These are phyloP conservation scores for Penicillium sp. DNA, from an alignment of 2,329 filamentous ascomycete genomes.

Conservation along the genomic window DNA sequence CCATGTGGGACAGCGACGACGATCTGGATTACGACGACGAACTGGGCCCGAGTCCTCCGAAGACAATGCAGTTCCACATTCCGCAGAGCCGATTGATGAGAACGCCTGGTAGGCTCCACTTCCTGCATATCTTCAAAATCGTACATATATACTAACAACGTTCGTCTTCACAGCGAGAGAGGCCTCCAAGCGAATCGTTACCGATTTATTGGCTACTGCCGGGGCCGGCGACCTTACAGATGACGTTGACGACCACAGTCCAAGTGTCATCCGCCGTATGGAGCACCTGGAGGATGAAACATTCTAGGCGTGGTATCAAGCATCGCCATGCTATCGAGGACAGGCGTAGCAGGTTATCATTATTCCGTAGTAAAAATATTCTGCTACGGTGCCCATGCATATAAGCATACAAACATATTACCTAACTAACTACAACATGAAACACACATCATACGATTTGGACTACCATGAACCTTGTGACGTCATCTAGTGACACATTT, in stretches of 20 bases:
- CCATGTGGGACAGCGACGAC: slow-evolving; percentile 71
- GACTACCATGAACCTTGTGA: neutral
- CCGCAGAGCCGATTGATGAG: slow-evolving; percentile 51
- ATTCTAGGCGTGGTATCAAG: slow-evolving; percentile 32
- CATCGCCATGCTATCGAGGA: too few species aligned
- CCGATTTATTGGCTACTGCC: slow-evolving; percentile 48
- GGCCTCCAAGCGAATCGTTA: slow-evolving; percentile 51
- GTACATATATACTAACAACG: neutral
- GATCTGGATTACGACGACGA: slow-evolving; percentile 59
- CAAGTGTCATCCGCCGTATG: slow-evolving; percentile 46
- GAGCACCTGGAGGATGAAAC: slow-evolving; percentile 48
- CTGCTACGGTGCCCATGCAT: neutral
- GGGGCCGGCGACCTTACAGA: slow-evolving; percentile 43
- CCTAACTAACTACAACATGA: neutral
- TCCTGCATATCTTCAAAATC: neutral
- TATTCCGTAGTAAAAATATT: neutral
- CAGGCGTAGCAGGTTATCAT: too few species aligned
- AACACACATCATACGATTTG: neutral
- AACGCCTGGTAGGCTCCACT: slow-evolving; percentile 44
- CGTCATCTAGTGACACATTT: slow-evolving; percentile 11
- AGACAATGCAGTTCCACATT: slow-evolving; percentile 59
- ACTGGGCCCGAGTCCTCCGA: slow-evolving; percentile 80
- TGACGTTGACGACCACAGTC: slow-evolving; percentile 43
- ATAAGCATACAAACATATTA: too few species aligned
- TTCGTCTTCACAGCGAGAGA: slow-evolving; percentile 42